Evolutionary conservation across 2,329 filamentous ascomycete species (phyloP).

Genomic region (Colletotrichum falcatum): DNA sequence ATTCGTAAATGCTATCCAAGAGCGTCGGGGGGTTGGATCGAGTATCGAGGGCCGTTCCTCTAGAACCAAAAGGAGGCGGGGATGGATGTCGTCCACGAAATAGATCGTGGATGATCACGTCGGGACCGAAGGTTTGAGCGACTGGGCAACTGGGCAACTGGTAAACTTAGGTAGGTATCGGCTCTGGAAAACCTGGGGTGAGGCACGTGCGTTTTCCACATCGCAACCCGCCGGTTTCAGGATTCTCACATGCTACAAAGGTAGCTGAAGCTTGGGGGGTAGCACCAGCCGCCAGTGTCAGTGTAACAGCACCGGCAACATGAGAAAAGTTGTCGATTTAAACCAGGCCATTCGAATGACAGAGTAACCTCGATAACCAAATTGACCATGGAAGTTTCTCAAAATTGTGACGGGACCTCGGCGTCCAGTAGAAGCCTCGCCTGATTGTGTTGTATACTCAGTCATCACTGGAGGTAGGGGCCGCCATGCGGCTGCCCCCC

Average conservation of each 20-base stretch:
- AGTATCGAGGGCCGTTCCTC: slow-evolving; percentile 1
- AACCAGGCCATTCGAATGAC: neutral
- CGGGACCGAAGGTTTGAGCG: neutral
- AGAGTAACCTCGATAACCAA: neutral
- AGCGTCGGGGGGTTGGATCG: neutral
- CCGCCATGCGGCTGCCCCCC: neutral
- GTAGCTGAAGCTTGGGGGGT: neutral
- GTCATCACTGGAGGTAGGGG: neutral
- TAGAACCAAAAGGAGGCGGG: slow-evolving; percentile 5
- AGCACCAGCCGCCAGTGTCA: slow-evolving; percentile 5
- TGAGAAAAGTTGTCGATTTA: neutral
- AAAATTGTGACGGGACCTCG: neutral
- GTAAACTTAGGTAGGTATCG: too few relatives aligned
- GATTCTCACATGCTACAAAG: slow-evolving; percentile 36
- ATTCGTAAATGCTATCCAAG: neutral
- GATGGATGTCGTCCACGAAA: slow-evolving; percentile 17
- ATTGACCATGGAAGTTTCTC: neutral
- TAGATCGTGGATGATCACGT: slow-evolving; percentile 10
- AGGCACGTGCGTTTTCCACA: slow-evolving; percentile 34
- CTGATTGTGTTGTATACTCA: neutral
- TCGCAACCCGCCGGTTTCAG: slow-evolving; percentile 35
- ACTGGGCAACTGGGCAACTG: neutral
- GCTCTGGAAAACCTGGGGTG: slow-evolving; percentile 26
- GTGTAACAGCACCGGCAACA: neutral
- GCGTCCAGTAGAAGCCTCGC: neutral